phyloP scores from a whole-genome alignment of 139 green algal genomes.

The Chlorella sp. region DNA sequence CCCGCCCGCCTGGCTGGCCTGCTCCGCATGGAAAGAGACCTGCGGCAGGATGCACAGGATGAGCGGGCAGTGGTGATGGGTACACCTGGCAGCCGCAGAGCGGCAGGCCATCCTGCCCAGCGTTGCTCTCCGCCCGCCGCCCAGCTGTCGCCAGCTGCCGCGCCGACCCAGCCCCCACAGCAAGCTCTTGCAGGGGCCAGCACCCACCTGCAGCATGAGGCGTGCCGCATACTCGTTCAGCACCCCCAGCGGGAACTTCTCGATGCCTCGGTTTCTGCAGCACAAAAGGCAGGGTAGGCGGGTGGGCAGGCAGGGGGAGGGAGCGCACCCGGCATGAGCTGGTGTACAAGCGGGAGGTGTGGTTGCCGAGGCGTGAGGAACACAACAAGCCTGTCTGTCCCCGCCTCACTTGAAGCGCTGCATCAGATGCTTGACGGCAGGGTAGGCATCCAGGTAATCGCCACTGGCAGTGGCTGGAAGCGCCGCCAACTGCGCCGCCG shows the following conservation, averaged over 20 bases:
- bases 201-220: constrained; percentile 1
- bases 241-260: neutral
- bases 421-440: constrained; percentile 9
- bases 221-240: constrained; percentile 26
- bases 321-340: too few species aligned
- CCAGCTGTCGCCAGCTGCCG: neutral
- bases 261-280: constrained; percentile 5
- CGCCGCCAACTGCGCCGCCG: neutral
- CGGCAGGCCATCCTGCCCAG: too few species aligned
- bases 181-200: neutral
- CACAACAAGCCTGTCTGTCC: neutral
- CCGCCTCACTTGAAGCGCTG: constrained; percentile 26
- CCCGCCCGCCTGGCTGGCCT: neutral
- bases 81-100: neutral
- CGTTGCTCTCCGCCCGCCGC: neutral
- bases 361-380: too few species aligned
- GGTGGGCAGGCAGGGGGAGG: too few species aligned
- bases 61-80: neutral
- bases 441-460: constrained; percentile 15
- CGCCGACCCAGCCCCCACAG: neutral
- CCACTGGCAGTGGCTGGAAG: neutral
- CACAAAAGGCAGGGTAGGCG: too few species aligned
- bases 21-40: neutral
- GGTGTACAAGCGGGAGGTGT: too few species aligned
- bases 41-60: neutral